Base-by-base conservation (phyloP, 345 rosid genomes). In the Turnera subulata region DNA sequence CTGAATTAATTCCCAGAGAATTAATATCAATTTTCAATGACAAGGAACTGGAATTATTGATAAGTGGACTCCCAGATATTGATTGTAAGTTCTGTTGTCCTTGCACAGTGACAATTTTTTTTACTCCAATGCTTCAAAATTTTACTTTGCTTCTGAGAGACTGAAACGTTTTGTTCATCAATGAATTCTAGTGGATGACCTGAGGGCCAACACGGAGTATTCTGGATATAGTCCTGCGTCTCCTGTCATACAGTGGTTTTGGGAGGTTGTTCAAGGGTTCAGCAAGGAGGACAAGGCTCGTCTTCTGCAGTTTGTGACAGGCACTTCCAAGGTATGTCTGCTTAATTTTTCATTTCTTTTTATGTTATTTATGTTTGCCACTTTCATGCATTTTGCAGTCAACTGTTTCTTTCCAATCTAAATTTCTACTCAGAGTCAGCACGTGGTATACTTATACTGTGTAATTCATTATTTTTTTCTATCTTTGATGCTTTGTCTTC, bases 271-370 rank as follows among this genome's bases (percentile, higher is more conserved):
- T 72, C 96, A 89, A 60, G 93, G 84, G 61, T 83, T 92, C 71
- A 92, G 94, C 81, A 86, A 92, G 82, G 99, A 92, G 71, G 99
- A 89, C 67, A 86, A 84, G 72, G 99, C 96, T 50, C 89, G 96
- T 29, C 88, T 92, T 62, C 79, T 89, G 61, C 99, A 92, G 80
- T 92, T 92, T 69, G 97, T 92, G 45, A 92, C 96, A 4, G 97
- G 99, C 72, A 92, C 99, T 59, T 92, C 97, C 4, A 92, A 92
- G 94, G 99, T 89, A 29, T 37, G 4, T 38, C 19, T 35, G 44
- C 20, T 55, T 21, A 1, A 2, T 33, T 10, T 26, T 14, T 4
- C 23, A n/a, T 25, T 25, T 12, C 3, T 25, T 15, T 6, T 11
- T 54, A n/a, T 8, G 11, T 39, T 15, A 12, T 39, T n/a, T 39